A percentile compares a stretch with the other conserved stretches of the same genome.
These are phyloP conservation scores for Eutrema salsugineum DNA, from an alignment of 441 rosid genomes.

Conservation along the genomic window DNA sequence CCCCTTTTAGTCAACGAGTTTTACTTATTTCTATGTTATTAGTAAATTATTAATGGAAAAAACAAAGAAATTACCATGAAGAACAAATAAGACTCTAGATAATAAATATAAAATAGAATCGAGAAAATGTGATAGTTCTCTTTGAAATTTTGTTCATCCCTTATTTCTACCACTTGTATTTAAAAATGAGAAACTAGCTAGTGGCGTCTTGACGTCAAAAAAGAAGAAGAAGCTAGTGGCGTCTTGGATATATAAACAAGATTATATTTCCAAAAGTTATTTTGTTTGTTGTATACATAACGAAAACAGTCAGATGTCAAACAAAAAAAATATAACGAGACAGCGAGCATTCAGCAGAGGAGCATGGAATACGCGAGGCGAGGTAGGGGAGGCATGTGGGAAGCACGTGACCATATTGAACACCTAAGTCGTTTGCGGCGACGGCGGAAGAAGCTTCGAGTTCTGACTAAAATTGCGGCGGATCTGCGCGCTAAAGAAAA, in stretches of 20 bases:
- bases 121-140: too few species aligned
- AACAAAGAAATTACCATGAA: not conserved
- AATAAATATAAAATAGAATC: too few species aligned
- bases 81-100: too few species aligned
- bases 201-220: too few species aligned
- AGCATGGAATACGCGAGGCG: conserved; percentile 8
- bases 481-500: not conserved
- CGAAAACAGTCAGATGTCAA: too few species aligned
- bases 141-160: too few species aligned
- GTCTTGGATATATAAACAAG: not conserved
- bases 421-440: conserved; percentile 5
- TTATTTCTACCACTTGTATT: not conserved
- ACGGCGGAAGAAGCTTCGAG: conserved; percentile 22
- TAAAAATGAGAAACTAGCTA: not conserved
- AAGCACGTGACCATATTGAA: conserved; percentile 2
- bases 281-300: too few species aligned
- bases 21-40: not conserved
- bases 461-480: not conserved
- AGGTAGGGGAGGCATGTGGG: conserved; percentile 20
- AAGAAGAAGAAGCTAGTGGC: not conserved
- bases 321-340: not conserved
- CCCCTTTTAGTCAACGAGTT: not conserved
- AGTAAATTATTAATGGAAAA: not conserved
- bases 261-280: not conserved
- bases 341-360: conserved; percentile 2